A percentile compares a stretch with the other conserved stretches of the same genome.
Evolutionary conservation across 768 basidiomycete genomes (phyloP).

Genomic region (Leccinellum luteum): DNA sequence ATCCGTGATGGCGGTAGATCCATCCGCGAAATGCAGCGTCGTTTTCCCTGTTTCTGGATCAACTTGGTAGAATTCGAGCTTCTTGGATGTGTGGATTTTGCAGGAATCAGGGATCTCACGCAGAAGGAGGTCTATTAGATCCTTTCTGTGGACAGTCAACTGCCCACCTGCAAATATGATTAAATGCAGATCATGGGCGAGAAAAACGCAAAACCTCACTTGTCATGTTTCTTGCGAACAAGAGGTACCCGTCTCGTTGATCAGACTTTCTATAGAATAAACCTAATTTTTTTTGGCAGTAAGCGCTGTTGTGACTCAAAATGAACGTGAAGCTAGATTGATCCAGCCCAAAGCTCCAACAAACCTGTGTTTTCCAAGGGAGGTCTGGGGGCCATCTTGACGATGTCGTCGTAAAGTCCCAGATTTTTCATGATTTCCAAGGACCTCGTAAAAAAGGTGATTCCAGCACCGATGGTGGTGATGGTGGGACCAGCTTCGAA

Average conservation of each 20-base stretch:
- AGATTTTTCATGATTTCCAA: slow-evolving; percentile 40
- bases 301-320: neutral
- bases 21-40: slow-evolving; percentile 37
- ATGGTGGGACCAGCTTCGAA: slow-evolving; percentile 42
- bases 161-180: slow-evolving; percentile 24
- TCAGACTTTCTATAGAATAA: slow-evolving; percentile 34
- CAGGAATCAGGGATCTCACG: slow-evolving; percentile 28
- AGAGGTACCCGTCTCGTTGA: slow-evolving; percentile 29
- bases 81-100: slow-evolving; percentile 35
- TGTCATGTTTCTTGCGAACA: slow-evolving; percentile 24
- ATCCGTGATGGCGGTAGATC: slow-evolving; percentile 35
- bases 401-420: slow-evolving; percentile 37
- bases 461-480: slow-evolving; percentile 44
- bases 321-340: neutral
- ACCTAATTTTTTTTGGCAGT: slow-evolving; percentile 7
- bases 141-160: slow-evolving; percentile 36
- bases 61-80: slow-evolving; percentile 30
- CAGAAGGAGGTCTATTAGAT: slow-evolving; percentile 34
- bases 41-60: slow-evolving; percentile 23
- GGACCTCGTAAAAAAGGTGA: slow-evolving; percentile 46
- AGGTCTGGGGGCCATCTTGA: slow-evolving; percentile 11
- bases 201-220: slow-evolving; percentile 13
- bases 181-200: neutral
- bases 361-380: slow-evolving; percentile 22
- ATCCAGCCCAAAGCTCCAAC: neutral